A percentile compares a stretch with the other conserved stretches of the same genome.
Evolutionary conservation across 768 basidiomycete species (phyloP).

Genomic region (Suillus subalutaceus): DNA sequence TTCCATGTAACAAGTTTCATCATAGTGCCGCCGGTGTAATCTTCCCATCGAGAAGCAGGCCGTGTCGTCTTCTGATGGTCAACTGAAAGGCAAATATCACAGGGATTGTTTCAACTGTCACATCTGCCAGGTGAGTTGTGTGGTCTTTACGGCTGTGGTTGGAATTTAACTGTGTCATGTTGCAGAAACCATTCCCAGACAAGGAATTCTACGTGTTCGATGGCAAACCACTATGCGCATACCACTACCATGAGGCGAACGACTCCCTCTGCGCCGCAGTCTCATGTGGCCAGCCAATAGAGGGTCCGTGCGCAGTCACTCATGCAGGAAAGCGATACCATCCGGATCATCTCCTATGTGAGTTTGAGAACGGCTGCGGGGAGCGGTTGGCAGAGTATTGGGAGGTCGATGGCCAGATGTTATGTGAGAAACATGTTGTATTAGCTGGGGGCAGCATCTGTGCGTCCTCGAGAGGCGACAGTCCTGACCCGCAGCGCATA

Average conservation of each 20-base stretch:
- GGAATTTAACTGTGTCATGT: background rate
- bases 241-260: constrained; percentile 93
- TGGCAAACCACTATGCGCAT: constrained; percentile 88
- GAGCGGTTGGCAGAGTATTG: constrained; percentile 81
- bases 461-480: constrained; percentile 22
- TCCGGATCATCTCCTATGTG: constrained; percentile 87
- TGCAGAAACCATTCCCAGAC: constrained; percentile 86
- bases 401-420: constrained; percentile 84
- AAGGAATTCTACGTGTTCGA: constrained; percentile 91
- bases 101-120: constrained; percentile 89
- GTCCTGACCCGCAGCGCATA: constrained; percentile 16
- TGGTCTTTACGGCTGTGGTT: constrained; percentile 3
- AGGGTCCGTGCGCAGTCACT: constrained; percentile 90
- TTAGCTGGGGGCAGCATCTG: constrained; percentile 26
- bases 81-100: constrained; percentile 95
- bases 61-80: constrained; percentile 89
- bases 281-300: constrained; percentile 85
- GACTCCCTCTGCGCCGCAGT: constrained; percentile 82
- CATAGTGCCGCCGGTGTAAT: constrained; percentile 85
- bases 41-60: constrained; percentile 89
- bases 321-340: constrained; percentile 83
- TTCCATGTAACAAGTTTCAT: constrained; percentile 8
- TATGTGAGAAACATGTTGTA: constrained; percentile 81
- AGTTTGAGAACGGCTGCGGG: constrained; percentile 57
- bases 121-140: constrained; percentile 63